Percentiles rank a stretch among this genome's conserved stretches.
Evolutionary conservation across 805 yeast genomes (phyloP).

Genomic region (Scheffersomyces lignosus): DNA sequence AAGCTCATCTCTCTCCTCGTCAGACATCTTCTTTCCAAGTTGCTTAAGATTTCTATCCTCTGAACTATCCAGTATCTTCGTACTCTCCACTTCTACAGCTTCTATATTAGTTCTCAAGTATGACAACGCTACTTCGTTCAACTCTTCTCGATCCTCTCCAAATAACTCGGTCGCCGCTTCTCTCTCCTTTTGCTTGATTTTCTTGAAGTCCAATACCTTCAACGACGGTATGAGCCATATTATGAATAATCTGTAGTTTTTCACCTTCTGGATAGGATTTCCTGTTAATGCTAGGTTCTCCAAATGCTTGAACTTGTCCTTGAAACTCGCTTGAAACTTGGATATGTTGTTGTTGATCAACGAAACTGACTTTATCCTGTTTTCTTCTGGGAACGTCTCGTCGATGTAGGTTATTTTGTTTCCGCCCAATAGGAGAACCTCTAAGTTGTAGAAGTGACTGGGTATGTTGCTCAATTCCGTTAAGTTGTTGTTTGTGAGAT

Average conservation of each 20-base stretch:
- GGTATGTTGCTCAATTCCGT: constrained; percentile 54
- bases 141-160: constrained; percentile 23
- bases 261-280: constrained; percentile 53
- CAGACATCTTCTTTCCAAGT: constrained; percentile 47
- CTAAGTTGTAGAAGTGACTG: constrained; percentile 31
- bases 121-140: constrained; percentile 15
- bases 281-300: constrained; percentile 52
- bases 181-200: constrained; percentile 59
- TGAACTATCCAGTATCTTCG: too few species aligned
- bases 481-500: constrained; percentile 76
- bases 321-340: constrained; percentile 39
- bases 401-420: constrained; percentile 53
- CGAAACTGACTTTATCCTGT: constrained; percentile 49
- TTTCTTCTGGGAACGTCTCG: constrained; percentile 24
- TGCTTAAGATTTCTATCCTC: constrained; percentile 27
- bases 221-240: constrained; percentile 66
- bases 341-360: constrained; percentile 53
- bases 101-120: constrained; percentile 7
- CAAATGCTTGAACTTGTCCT: constrained; percentile 37
- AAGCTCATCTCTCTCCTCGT: constrained; percentile 52
- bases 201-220: constrained; percentile 64
- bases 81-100: not conserved
- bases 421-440: constrained; percentile 59
- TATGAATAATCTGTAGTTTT: constrained; percentile 58
- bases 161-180: constrained; percentile 43